Base-by-base conservation (phyloP, 2,329 filamentous ascomycete species). In the Aspergillus ibericus region DNA sequence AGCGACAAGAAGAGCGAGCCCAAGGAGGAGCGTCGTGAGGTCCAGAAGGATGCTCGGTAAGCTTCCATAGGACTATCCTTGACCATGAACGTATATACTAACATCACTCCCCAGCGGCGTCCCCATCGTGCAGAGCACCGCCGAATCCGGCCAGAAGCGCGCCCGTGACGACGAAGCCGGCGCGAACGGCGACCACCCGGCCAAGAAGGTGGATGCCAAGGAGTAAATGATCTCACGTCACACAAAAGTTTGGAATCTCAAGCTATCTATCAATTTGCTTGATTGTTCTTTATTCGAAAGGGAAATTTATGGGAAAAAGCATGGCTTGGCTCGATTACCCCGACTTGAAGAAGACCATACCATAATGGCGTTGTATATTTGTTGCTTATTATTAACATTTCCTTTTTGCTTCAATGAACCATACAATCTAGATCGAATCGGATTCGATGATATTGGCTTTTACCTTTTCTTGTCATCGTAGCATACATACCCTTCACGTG, bases 201-300 rank as follows among this genome's bases (percentile, higher is more conserved):
- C 75, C 22, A 82, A 83, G 73, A 83, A 82, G 69, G 74, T 79
- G 38, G 80, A 82, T 66, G 65, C 70, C 53, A 80, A 79, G 70
- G 74, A 77, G 63, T 77, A 71, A 70, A 58, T 42, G 49, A n/a
- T 12, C 12, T 40, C 15, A 42, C 36, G n/a, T 53, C 22, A 36
- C 12, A 16, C 6, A 42, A 53, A 42, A 27, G n/a, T 15, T 27
- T 9, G 22, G 15, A 27, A 10, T 9, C 13, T 5, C n/a, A 42
- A 12, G 36, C 16, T 27, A 34, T 42, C 25, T 34, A 59, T 60
- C n/a, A 46, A 56, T 27, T 35, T 61, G 61, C 38, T 63, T 42
- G 44, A 64, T 63, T 55, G 57, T 63, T 53, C 59, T 58, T 55
- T 62, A 50, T 63, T 66, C 61, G 36, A 22, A 44, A 34, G 16